A percentile compares a stretch with the other conserved stretches of the same genome.
Evolutionary conservation across 805 yeast species (phyloP).

Genomic region (Lachancea nothofagi): DNA sequence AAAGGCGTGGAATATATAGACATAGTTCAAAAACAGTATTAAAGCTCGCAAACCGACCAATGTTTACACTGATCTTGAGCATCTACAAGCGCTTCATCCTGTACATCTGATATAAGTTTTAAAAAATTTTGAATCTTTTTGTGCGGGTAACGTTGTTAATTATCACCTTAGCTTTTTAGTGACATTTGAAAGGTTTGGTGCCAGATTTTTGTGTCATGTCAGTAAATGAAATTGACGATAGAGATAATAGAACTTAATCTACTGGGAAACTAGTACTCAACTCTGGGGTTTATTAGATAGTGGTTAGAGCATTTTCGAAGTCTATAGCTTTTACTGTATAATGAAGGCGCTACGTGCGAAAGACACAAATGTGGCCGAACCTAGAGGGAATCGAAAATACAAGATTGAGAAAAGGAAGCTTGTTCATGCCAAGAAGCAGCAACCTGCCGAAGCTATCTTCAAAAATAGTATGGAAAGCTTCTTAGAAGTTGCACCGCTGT

Average conservation of each 20-base stretch:
- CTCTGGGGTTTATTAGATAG: neutral
- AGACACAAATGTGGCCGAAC: slow-evolving; percentile 6
- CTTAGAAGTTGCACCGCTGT: no score
- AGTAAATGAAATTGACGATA: no score
- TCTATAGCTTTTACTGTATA: neutral
- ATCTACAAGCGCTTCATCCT: neutral
- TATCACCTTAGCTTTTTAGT: neutral
- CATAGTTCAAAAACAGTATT: slow-evolving; percentile 6
- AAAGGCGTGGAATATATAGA: slow-evolving; percentile 33
- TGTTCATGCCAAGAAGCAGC: neutral
- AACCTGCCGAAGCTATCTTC: neutral
- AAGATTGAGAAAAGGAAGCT: neutral
- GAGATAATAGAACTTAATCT: no score
- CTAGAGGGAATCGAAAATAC: slow-evolving; percentile 2
- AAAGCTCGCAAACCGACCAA: neutral
- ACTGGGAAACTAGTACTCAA: no score
- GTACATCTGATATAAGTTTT: neutral
- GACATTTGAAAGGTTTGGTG: no score
- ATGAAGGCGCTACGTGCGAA: slow-evolving; percentile 7
- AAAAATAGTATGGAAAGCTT: neutral
- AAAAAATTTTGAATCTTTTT: slow-evolving; percentile 1
- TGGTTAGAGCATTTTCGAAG: neutral
- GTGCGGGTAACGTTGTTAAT: neutral
- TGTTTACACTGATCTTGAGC: neutral
- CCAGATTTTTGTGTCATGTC: neutral